A percentile compares a stretch with the other conserved stretches of the same genome.
phyloP scores from a whole-genome alignment of 129 eudicot species.

The Calendula officinalis region DNA sequence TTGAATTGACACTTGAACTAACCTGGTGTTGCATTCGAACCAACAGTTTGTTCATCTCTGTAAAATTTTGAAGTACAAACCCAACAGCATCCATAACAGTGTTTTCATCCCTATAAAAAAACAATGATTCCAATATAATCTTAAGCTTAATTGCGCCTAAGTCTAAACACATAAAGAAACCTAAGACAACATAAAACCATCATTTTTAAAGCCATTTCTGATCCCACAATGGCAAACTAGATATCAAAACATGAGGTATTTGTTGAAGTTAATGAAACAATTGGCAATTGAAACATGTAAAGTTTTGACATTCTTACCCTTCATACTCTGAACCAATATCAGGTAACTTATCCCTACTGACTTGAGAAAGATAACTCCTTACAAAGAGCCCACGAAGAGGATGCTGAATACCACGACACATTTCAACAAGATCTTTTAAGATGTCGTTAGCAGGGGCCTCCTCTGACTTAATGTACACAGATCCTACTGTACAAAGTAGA shows the following conservation, averaged over 20 bases:
- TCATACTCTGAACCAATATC: conserved; percentile 95
- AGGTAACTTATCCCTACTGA: conserved; percentile 87
- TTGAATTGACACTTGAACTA: conserved; percentile 34
- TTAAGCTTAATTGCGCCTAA: background rate
- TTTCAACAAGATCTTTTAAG: conserved; percentile 88
- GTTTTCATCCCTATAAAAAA: conserved; percentile 72
- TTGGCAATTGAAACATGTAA: conserved; percentile 13
- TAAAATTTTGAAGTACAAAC: conserved; percentile 93
- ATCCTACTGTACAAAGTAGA: conserved; percentile 94
- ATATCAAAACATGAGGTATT: too few species aligned
- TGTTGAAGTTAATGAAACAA: background rate
- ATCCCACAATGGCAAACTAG: too few species aligned
- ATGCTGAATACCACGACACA: conserved; percentile 97
- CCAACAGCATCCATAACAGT: conserved; percentile 93
- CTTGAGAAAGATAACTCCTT: conserved; percentile 93
- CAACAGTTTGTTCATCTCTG: conserved; percentile 98
- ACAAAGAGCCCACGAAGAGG: conserved; percentile 92
- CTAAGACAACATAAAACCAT: background rate
- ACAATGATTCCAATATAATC: conserved; percentile 7
- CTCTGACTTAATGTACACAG: conserved; percentile 86
- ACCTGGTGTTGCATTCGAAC: conserved; percentile 99
- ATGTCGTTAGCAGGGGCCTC: conserved; percentile 97
- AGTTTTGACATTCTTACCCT: conserved; percentile 54
- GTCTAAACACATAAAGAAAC: conserved; percentile 12
- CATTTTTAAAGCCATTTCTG: too few species aligned